Evolutionary conservation across 768 basidiomycete species (phyloP), one percentile per base, ranked within the genome.

Genomic region (Leccinum subgranulosum): DNA sequence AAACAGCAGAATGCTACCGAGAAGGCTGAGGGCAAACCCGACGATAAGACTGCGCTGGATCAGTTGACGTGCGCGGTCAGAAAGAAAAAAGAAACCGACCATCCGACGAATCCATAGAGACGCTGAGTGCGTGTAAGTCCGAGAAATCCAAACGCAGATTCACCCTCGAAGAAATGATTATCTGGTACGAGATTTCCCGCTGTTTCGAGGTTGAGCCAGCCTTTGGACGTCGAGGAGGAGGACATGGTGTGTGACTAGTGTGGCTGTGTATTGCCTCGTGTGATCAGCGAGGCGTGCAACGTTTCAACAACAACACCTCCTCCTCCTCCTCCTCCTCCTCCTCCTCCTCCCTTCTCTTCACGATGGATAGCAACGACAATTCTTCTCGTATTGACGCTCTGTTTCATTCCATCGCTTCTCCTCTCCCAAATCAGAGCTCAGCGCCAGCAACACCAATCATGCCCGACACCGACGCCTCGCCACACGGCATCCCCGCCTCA

Each of bases 131-230:
- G 80, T 36, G 92, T 88, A 54, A 96, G 77, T 3, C 86, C 85
- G 11, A 97, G 78, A 58, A 84, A 85, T 57, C 80, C 81, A 80
- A 92, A 96, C 7, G 94, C 92, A 12, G 92, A 88, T 66, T 94
- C 90, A 27, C 92, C 88, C 74, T 95, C 91, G 60, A 93, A 93
- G 75, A 89, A 88, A 60, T 88, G 85, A 39, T 82, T 86, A 66
- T 93, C 90, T 6, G 91, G 87, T 36, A 91, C 80, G 50, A 79
- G 72, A 53, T 76, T 77, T 10, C 76, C 77, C 15, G 82, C 87
- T 4, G 86, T 66, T 64, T 92, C 90, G 66, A 94, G 84, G 68
- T 94, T 93, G 70, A 92, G 82, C 91, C 91, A 94, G 64, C 91
- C 90, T 76, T 86, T 89, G 64, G 77, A 79, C 50, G 82, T 3